These are phyloP conservation scores for Abortiporus biennis DNA, from an alignment of 1,284 basidiomycete genomes.

Conservation along the genomic window DNA sequence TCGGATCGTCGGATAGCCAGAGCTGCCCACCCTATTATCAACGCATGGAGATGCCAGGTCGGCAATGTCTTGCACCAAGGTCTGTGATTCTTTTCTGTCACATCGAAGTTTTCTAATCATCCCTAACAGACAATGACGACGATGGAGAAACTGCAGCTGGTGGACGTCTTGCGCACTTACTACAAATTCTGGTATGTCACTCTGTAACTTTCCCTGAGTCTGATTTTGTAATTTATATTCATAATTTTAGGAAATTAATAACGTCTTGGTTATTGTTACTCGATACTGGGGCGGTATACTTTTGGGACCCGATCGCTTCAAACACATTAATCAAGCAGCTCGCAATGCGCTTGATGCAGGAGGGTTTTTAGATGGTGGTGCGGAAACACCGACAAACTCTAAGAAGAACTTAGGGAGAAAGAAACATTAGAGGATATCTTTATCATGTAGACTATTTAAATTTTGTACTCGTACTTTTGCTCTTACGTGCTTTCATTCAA, in stretches of 20 bases:
- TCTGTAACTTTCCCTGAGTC: background rate
- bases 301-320: constrained; percentile 86
- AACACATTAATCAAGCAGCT: constrained; percentile 88
- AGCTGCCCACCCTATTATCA: constrained; percentile 85
- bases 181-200: constrained; percentile 74
- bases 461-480: too few species aligned
- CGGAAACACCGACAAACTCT: too few species aligned
- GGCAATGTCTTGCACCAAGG: constrained; percentile 70
- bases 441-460: too few species aligned
- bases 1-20: constrained; percentile 68
- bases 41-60: constrained; percentile 79
- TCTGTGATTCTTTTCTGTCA: constrained; percentile 22
- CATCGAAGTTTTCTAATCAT: background rate
- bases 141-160: constrained; percentile 92
- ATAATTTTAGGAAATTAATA: constrained; percentile 59
- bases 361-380: constrained; percentile 73
- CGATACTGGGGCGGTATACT: constrained; percentile 79
- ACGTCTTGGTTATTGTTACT: constrained; percentile 82
- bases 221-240: too few species aligned
- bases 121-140: constrained; percentile 93
- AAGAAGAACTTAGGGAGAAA: too few species aligned
- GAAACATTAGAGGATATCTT: too few species aligned
- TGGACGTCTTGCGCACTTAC: constrained; percentile 76
- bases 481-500: too few species aligned
- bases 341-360: constrained; percentile 79